These are phyloP conservation scores for Flaveria robusta DNA, from an alignment of 129 eudicot species.

Conservation along the genomic window DNA sequence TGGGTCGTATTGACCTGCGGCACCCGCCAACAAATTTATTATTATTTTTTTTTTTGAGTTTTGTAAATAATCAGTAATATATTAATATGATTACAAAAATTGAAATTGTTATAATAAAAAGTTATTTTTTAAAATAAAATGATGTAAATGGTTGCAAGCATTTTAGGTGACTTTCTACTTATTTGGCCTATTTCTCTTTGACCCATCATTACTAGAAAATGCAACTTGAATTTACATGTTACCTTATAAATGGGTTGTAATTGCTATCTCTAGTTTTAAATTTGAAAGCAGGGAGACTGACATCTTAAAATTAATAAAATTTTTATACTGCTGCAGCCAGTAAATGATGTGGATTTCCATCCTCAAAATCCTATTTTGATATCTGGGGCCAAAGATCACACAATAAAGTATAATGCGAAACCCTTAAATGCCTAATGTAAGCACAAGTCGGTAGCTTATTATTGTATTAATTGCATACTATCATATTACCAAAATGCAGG, in stretches of 20 bases:
- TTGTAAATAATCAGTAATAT: background rate
- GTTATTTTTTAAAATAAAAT: background rate
- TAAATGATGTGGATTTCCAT: slow-evolving; percentile 90
- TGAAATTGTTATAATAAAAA: background rate
- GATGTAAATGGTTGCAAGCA: background rate
- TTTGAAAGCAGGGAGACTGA: slow-evolving; percentile 6
- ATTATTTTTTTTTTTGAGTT: background rate
- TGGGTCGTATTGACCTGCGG: background rate
- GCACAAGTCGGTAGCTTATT: slow-evolving; percentile 1
- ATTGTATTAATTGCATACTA: background rate
- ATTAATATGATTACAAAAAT: background rate
- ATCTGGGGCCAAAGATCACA: slow-evolving; percentile 88
- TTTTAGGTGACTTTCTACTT: background rate
- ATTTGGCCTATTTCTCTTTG: background rate
- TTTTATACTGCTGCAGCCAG: slow-evolving; percentile 65
- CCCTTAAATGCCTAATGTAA: background rate
- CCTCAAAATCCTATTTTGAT: slow-evolving; percentile 76
- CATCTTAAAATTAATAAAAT: slow-evolving; percentile 22
- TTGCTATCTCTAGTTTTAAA: background rate
- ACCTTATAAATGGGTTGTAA: background rate
- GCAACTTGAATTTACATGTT: slow-evolving; percentile 2
- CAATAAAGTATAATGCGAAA: slow-evolving; percentile 62
- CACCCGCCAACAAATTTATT: background rate
- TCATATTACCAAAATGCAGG: slow-evolving; percentile 47
- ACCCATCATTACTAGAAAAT: background rate